These are phyloP conservation scores for Pestalotiopsis sp. DNA, from an alignment of 2,329 filamentous ascomycete genomes.

Conservation along the genomic window DNA sequence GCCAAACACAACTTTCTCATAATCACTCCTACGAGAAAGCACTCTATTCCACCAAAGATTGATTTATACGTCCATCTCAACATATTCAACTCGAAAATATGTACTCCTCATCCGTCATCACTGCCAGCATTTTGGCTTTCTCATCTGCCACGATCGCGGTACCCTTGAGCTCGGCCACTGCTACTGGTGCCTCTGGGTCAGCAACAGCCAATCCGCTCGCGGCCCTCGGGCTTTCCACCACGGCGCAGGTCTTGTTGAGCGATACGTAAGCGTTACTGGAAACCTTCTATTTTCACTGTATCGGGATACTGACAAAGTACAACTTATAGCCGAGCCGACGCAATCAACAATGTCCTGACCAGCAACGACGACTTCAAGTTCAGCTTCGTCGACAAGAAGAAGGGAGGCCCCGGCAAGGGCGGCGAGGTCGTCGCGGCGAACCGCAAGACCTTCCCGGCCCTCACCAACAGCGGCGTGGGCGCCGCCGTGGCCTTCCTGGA, in stretches of 20 bases:
- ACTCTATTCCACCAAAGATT: neutral
- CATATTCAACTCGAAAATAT: slow-evolving; percentile 29
- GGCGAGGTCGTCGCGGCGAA: slow-evolving; percentile 55
- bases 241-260: slow-evolving; percentile 41
- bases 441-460: slow-evolving; percentile 58
- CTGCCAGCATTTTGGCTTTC: slow-evolving; percentile 42
- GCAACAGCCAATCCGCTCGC: slow-evolving; percentile 16
- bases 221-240: slow-evolving; percentile 29
- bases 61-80: neutral
- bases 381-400: slow-evolving; percentile 41
- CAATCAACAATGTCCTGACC: slow-evolving; percentile 43
- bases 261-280: slow-evolving; percentile 36
- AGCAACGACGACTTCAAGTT: slow-evolving; percentile 50
- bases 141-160: slow-evolving; percentile 31
- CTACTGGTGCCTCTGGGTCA: neutral
- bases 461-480: slow-evolving; percentile 52
- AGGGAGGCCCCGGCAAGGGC: slow-evolving; percentile 39
- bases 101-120: slow-evolving; percentile 35
- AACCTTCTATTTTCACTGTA: neutral
- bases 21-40: neutral
- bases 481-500: slow-evolving; percentile 55
- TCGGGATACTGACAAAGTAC: slow-evolving; percentile 20
- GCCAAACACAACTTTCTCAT: neutral
- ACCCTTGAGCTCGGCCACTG: slow-evolving; percentile 6
- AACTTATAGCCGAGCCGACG: slow-evolving; percentile 40